Percentiles rank a stretch among this genome's conserved stretches.
Conservation (phyloP, 352 stramenopile genomes). For the Phytophthora sp. region DNA sequence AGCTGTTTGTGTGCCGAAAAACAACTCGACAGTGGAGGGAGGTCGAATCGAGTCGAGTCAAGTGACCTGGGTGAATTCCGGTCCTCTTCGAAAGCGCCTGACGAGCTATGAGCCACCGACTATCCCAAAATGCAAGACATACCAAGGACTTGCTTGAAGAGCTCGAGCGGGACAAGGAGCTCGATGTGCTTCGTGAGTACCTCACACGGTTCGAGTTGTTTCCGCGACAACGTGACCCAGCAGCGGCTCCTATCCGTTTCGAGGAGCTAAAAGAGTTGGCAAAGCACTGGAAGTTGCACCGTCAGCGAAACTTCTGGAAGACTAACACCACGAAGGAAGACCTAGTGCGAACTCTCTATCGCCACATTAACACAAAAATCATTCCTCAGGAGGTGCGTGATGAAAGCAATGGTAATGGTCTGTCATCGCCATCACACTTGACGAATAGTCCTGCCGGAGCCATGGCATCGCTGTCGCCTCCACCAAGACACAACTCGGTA, state of each 20-base stretch:
- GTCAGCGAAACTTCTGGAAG: slow-evolving; percentile 92
- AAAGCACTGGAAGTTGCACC: slow-evolving; percentile 91
- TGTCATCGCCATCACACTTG: slow-evolving; percentile 12
- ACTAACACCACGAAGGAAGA: slow-evolving; percentile 90
- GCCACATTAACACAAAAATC: slow-evolving; percentile 90
- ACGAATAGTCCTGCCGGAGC: slow-evolving; percentile 13
- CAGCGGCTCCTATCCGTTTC: slow-evolving; percentile 83
- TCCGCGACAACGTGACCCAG: slow-evolving; percentile 70
- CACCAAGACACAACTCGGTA: slow-evolving; percentile 39
- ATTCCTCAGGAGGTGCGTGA: slow-evolving; percentile 68
- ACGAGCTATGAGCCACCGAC: slow-evolving; percentile 72
- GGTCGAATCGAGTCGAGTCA: neutral
- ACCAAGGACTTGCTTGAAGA: slow-evolving; percentile 86
- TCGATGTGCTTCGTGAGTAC: slow-evolving; percentile 86
- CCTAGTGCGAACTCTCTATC: slow-evolving; percentile 82
- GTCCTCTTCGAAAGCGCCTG: neutral
- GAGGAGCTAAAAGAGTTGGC: slow-evolving; percentile 92
- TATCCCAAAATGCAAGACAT: slow-evolving; percentile 83
- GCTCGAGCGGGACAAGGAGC: slow-evolving; percentile 86
- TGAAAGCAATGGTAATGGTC: slow-evolving; percentile 34
- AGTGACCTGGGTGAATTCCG: neutral
- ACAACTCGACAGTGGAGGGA: neutral
- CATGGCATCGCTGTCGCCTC: slow-evolving; percentile 39
- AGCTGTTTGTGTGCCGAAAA: neutral
- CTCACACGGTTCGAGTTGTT: slow-evolving; percentile 85